Evolutionary conservation across 257 asterid genomes (phyloP).

Genomic region (Solanum dulcamara): DNA sequence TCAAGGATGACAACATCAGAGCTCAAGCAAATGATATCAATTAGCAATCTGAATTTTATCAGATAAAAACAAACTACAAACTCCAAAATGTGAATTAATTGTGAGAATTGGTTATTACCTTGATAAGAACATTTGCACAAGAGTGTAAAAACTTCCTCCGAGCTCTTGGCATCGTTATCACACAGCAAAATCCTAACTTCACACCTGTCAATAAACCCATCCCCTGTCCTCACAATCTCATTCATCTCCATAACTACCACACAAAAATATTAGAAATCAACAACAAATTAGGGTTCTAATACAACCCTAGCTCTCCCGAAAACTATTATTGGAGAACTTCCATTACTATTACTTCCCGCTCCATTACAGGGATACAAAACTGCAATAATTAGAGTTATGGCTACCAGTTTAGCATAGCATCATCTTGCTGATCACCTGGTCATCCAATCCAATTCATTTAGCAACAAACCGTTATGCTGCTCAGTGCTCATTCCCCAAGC

Average conservation of each 20-base stretch:
- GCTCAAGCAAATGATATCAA: neutral
- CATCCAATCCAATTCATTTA: neutral
- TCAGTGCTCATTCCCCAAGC: neutral
- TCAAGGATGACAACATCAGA: too few relatives aligned
- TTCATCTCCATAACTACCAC: slow-evolving; percentile 30
- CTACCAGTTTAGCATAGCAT: neutral
- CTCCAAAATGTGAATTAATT: neutral
- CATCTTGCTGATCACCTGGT: neutral
- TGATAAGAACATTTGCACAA: slow-evolving; percentile 80
- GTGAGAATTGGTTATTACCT: slow-evolving; percentile 32
- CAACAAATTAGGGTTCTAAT: neutral
- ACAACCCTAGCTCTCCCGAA: neutral
- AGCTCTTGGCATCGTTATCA: slow-evolving; percentile 69
- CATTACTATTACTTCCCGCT: neutral
- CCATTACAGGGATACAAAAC: neutral
- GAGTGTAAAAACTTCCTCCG: slow-evolving; percentile 55
- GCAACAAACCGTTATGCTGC: neutral
- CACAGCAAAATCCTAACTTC: slow-evolving; percentile 81
- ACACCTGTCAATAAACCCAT: slow-evolving; percentile 81
- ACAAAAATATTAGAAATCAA: neutral
- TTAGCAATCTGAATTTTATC: neutral
- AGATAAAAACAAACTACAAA: neutral
- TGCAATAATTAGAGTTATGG: neutral
- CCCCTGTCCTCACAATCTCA: slow-evolving; percentile 49
- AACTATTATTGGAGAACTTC: neutral